phyloP scores from a whole-genome alignment of 129 eudicot genomes.

The Scalesia atractyloides region DNA sequence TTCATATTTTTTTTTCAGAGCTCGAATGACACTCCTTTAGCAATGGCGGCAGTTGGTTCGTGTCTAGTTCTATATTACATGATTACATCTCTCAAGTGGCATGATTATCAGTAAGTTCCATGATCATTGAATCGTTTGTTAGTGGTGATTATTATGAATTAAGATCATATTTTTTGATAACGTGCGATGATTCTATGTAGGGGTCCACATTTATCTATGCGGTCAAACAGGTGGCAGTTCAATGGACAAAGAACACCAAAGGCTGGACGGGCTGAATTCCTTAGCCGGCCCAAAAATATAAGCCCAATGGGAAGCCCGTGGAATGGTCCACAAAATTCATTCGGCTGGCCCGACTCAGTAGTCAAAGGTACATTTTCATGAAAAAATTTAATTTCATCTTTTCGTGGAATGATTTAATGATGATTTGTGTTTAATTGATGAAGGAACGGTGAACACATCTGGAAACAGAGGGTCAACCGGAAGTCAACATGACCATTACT shows the following conservation, averaged over 20 bases:
- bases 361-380: slow-evolving; percentile 42
- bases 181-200: slow-evolving; percentile 31
- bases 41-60: slow-evolving; percentile 51
- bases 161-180: not conserved
- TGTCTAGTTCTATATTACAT: slow-evolving; percentile 37
- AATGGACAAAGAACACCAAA: slow-evolving; percentile 33
- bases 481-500: slow-evolving; percentile 47
- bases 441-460: slow-evolving; percentile 47
- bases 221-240: slow-evolving; percentile 31
- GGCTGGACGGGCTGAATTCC: slow-evolving; percentile 57
- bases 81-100: slow-evolving; percentile 43
- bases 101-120: slow-evolving; percentile 45
- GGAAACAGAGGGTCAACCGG: slow-evolving; percentile 19
- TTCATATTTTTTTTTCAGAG: slow-evolving; percentile 48
- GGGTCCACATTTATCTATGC: slow-evolving; percentile 31
- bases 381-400: not conserved
- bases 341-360: slow-evolving; percentile 47
- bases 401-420: not conserved
- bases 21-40: slow-evolving; percentile 69
- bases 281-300: slow-evolving; percentile 50
- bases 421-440: slow-evolving; percentile 11
- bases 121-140: not conserved
- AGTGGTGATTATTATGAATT: not conserved
- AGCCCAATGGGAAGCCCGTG: slow-evolving; percentile 37
- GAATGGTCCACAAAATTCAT: slow-evolving; percentile 41